These are phyloP conservation scores for Pyricularia grisea DNA, from an alignment of 2,329 filamentous ascomycete genomes.

Conservation along the genomic window DNA sequence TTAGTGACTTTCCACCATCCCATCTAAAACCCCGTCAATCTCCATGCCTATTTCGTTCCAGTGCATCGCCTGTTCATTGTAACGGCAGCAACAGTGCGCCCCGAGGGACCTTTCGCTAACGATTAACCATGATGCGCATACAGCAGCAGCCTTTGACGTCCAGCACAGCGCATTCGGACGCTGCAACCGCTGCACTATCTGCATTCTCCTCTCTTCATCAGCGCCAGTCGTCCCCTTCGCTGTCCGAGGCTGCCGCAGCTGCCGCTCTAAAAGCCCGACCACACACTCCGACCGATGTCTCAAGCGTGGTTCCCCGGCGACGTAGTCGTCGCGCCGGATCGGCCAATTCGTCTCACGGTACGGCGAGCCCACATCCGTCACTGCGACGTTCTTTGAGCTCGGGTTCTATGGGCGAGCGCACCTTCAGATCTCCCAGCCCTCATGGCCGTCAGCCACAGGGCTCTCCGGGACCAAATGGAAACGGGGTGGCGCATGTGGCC, in stretches of 20 bases:
- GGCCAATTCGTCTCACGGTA: slow-evolving; percentile 49
- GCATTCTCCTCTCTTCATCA: slow-evolving; percentile 54
- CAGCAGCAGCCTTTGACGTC: slow-evolving; percentile 48
- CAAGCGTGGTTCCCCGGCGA: slow-evolving; percentile 80
- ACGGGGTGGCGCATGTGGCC: slow-evolving; percentile 49
- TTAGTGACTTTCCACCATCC: not conserved
- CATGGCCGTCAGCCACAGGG: slow-evolving; percentile 26
- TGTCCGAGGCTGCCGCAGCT: slow-evolving; percentile 81
- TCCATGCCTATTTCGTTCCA: not conserved
- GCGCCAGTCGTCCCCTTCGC: slow-evolving; percentile 52
- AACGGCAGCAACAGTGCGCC: not conserved
- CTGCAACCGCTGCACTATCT: slow-evolving; percentile 70
- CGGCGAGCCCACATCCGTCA: slow-evolving; percentile 6
- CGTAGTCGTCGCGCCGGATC: slow-evolving; percentile 66
- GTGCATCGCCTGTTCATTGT: not conserved
- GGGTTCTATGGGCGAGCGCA: slow-evolving; percentile 80
- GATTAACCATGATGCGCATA: not conserved
- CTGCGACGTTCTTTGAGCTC: slow-evolving; percentile 42
- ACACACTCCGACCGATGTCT: slow-evolving; percentile 68
- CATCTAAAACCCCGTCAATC: not conserved
- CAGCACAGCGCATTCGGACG: slow-evolving; percentile 59
- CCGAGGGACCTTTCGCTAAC: not conserved
- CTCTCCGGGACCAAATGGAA: slow-evolving; percentile 15
- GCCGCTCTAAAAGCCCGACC: slow-evolving; percentile 73
- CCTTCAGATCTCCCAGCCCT: slow-evolving; percentile 72